Base-by-base conservation (phyloP, 352 stramenopile species). In the Pythium insidiosum region DNA sequence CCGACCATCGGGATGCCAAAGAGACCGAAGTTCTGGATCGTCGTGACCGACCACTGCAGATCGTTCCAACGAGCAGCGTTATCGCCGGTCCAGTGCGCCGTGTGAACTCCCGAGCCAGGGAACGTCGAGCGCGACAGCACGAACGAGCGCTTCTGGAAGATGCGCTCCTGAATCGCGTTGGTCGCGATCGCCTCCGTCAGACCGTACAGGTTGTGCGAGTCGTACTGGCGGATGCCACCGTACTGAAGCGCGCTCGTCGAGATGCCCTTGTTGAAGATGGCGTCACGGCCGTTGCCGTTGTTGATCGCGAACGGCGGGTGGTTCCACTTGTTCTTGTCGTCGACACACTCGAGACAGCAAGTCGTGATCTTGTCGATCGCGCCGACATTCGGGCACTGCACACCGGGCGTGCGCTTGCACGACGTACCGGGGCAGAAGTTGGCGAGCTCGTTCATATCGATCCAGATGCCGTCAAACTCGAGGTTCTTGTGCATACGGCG, bases 401-500 rank as follows among this genome's bases (percentile, higher is more conserved):
- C 53, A 34, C 22, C 48, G 1, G 53, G 42, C 13, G 76, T 48
- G 19, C 66, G 68, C 6, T 56, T 54, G 38, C 69, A 82, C 15
- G 29, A 50, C 1, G 48, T 63, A 4, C 73, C 74, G 1, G 61
- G 59, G 34, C 72, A 88, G 35, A 93, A 90, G 54, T 85, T 88
- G 12, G 74, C 72, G 5, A 87, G 50, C 38, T 94, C 82, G 55
- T 94, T 94, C 82, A 94, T 94, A 53, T 94, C 82, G 43, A 94
- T 84, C 82, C 82, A 92, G 7, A 91, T 50, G 19, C 82, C 78
- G 36, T 94, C 79, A 34, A 72, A 86, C 1, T 38, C 23, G n/a
- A 74, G 36, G 7, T 36, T 60, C 18, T 79, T 61, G 59, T 87
- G 56, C 56, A 84, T 77, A 0, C 60, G 59, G 15, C 47, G 25